Evolutionary conservation across 352 stramenopile genomes (phyloP).

Genomic region (Albugo candida): DNA sequence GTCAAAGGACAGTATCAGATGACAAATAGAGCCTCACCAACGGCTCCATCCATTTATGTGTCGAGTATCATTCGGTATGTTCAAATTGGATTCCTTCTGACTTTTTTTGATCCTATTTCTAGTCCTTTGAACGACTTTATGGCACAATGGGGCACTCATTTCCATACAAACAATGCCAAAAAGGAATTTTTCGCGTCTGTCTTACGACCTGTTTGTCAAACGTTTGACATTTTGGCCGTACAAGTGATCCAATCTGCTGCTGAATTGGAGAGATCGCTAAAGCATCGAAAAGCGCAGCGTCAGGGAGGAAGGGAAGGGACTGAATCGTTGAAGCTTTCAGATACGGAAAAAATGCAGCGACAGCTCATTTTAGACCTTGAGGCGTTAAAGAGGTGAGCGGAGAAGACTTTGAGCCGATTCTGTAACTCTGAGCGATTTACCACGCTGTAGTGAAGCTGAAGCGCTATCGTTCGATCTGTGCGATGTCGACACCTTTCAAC

Average conservation of each 20-base stretch:
- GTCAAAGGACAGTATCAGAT: constrained; percentile 82
- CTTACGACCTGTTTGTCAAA: constrained; percentile 28
- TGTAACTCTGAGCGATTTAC: neutral
- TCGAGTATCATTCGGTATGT: constrained; percentile 44
- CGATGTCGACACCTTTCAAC: neutral
- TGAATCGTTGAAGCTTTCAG: constrained; percentile 16
- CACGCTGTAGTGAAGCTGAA: neutral
- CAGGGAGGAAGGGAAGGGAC: constrained; percentile 10
- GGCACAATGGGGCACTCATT: constrained; percentile 43
- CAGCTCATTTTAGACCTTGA: constrained; percentile 60
- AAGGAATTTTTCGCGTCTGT: constrained; percentile 9
- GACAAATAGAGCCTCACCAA: constrained; percentile 71
- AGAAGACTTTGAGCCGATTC: neutral
- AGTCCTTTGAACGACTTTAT: constrained; percentile 56
- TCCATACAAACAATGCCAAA: constrained; percentile 11
- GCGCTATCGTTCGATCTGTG: neutral
- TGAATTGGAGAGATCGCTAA: constrained; percentile 75
- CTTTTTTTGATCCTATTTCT: neutral
- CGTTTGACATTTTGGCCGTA: constrained; percentile 41
- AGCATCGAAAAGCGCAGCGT: constrained; percentile 68
- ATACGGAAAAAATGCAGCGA: constrained; percentile 75
- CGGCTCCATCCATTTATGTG: constrained; percentile 46
- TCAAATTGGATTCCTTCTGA: neutral
- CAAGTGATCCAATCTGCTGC: constrained; percentile 57
- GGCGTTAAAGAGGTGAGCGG: constrained; percentile 33